These are phyloP conservation scores for Ploettnerulaceae sp. DNA, from an alignment of 2,329 filamentous ascomycete genomes.

Conservation along the genomic window DNA sequence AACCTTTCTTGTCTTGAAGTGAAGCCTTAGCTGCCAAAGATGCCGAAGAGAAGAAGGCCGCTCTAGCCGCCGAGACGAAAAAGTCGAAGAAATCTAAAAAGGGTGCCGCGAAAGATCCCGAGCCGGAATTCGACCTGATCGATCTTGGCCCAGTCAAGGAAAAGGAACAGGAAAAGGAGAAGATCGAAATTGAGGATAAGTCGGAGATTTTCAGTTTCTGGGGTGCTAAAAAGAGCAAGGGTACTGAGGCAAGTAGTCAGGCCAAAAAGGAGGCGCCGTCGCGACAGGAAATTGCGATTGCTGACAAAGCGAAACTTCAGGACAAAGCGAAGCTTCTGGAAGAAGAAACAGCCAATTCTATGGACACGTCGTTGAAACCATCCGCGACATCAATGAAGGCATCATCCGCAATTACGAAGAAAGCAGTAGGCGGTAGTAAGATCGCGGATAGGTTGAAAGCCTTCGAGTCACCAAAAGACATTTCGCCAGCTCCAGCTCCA, in stretches of 20 bases:
- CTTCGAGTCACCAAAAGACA: constrained; percentile 47
- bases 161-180: constrained; percentile 31
- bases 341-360: constrained; percentile 39
- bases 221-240: constrained; percentile 44
- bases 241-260: constrained; percentile 32
- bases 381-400: constrained; percentile 40
- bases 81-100: constrained; percentile 38
- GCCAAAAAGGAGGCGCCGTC: constrained; percentile 37
- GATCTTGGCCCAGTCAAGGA: constrained; percentile 31
- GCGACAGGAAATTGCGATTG: constrained; percentile 42
- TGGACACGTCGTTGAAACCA: constrained; percentile 39
- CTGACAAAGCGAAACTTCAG: constrained; percentile 47
- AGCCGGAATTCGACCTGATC: constrained; percentile 21
- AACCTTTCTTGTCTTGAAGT: too few species aligned
- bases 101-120: constrained; percentile 24
- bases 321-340: constrained; percentile 47
- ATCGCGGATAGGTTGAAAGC: constrained; percentile 53
- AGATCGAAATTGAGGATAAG: constrained; percentile 31
- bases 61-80: constrained; percentile 35
- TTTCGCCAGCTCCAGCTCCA: constrained; percentile 18
- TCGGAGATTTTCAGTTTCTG: constrained; percentile 50
- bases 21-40: constrained; percentile 33
- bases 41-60: constrained; percentile 36
- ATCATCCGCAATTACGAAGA: constrained; percentile 37
- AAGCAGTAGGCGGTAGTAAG: constrained; percentile 43